Evolutionary conservation across 1,139 yeast genomes (phyloP), one percentile per base, ranked within the genome.

Genomic region (Saccharomyces pastorianus): DNA sequence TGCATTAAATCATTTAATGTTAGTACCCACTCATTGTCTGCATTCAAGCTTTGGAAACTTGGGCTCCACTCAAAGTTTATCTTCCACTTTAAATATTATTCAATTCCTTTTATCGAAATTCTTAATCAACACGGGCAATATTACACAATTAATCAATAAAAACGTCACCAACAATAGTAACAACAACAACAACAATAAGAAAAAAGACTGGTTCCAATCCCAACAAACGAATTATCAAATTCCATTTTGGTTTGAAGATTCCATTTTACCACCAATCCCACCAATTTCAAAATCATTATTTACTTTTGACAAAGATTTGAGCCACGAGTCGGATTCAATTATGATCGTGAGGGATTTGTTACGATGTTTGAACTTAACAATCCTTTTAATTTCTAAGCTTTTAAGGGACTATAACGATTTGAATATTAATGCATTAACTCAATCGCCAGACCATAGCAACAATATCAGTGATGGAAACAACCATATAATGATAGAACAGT

Each of bases 261-360:
- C 56, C 17, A 48, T 65, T 46, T 46, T 65, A 51, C 61, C 64
- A 25, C 27, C 55, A 9, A 64, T 71, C 14, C 76, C 77, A 8
- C 77, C 78, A 11, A 67, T 73, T 29, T 61, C 73, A 17, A 69
- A 69, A 56, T 67, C 74, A 5, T 61, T 69, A 46, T 70, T 73
- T 57, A 60, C 67, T 14, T 73, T 68, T 58, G 69, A 65, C 48
- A 58, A 65, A 50, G 64, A 61, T 41, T 53, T 26, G 7, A 38
- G 58, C 23, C 58, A 60, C 11, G 51, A 51, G 5, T 51, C 58
- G 26, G 46, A 31, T 47, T 47, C 49, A 47, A 28, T 29, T 3
- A 29, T 27, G 29, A 47, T 47, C 9, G 14, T 26, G 2, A n/a
- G 11, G 14, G 31, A 47, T 47, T 17, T 66, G 38, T 51, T 60